Percentiles rank a stretch among this genome's conserved stretches.
phyloP scores from a whole-genome alignment of 2,329 filamentous ascomycete species.

The Didymella arachidicola region DNA sequence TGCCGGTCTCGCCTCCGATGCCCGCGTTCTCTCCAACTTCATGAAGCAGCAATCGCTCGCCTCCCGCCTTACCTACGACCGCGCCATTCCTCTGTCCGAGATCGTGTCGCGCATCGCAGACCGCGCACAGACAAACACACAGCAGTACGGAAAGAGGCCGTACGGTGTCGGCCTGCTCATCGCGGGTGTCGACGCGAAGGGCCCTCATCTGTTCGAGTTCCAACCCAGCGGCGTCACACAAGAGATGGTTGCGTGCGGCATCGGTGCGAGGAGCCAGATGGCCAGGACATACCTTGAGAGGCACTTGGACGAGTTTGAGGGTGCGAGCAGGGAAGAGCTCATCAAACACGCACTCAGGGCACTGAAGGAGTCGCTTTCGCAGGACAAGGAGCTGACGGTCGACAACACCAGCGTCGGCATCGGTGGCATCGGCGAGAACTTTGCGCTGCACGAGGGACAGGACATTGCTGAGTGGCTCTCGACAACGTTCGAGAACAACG shows the following conservation, averaged over 20 bases:
- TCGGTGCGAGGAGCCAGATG: constrained; percentile 96
- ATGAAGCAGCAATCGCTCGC: constrained; percentile 99
- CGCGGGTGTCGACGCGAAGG: constrained; percentile 90
- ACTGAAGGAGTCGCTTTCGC: constrained; percentile 91
- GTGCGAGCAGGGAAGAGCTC: constrained; percentile 80
- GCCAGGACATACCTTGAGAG: constrained; percentile 95
- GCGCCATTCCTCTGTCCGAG: constrained; percentile 86
- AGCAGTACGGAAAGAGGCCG: constrained; percentile 94
- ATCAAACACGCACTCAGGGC: constrained; percentile 89
- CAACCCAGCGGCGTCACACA: constrained; percentile 95
- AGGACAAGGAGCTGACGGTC: constrained; percentile 96
- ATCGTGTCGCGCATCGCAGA: constrained; percentile 93
- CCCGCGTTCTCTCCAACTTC: constrained; percentile 99
- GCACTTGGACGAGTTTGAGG: constrained; percentile 83
- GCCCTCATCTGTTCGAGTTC: constrained; percentile 97
- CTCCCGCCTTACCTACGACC: constrained; percentile 94
- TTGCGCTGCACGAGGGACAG: constrained; percentile 89
- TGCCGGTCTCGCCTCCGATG: constrained; percentile 95
- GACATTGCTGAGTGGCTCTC: constrained; percentile 88
- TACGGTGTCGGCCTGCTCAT: constrained; percentile 95
- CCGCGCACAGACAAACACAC: constrained; percentile 96
- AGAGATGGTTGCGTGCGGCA: constrained; percentile 96
- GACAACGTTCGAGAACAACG: constrained; percentile 62
- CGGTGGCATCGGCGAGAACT: constrained; percentile 79
- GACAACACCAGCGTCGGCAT: constrained; percentile 95